Percentiles rank a stretch among this genome's conserved stretches.
phyloP scores from a whole-genome alignment of 352 stramenopile species.

The Phytophthora podocarpi region DNA sequence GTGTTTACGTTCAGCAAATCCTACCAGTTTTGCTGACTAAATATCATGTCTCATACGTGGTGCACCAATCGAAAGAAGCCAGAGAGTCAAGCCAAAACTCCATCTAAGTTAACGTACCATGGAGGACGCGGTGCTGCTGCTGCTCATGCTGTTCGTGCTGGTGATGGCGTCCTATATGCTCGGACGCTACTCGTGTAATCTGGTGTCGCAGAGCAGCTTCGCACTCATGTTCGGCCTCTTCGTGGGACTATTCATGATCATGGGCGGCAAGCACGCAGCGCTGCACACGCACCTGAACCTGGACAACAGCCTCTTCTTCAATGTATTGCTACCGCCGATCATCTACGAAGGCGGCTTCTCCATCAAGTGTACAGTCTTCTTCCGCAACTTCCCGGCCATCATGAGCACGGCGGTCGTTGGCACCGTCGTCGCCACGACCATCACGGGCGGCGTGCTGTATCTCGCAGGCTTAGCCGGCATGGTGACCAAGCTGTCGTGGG shows the following conservation, averaged over 20 bases:
- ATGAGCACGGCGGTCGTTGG: conserved; percentile 84
- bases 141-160: conserved; percentile 87
- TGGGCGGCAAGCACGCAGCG: conserved; percentile 62
- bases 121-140: conserved; percentile 83
- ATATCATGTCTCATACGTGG: conserved; percentile 12
- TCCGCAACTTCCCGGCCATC: conserved; percentile 87
- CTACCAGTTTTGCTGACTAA: conserved; percentile 18
- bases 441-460: conserved; percentile 78
- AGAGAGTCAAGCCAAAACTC: conserved; percentile 12
- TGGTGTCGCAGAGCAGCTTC: conserved; percentile 88
- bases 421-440: conserved; percentile 77
- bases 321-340: conserved; percentile 85
- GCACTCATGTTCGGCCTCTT: conserved; percentile 81
- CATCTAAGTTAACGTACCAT: conserved; percentile 34
- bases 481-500: conserved; percentile 84
- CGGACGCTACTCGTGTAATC: conserved; percentile 82
- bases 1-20: conserved; percentile 29
- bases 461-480: conserved; percentile 59
- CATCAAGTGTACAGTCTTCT: conserved; percentile 85
- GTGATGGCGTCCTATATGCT: conserved; percentile 90
- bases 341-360: conserved; percentile 90
- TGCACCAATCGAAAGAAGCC: conserved; percentile 14
- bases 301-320: conserved; percentile 89
- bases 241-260: conserved; percentile 74
- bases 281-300: conserved; percentile 84